Percentiles rank a stretch among this genome's conserved stretches.
phyloP scores from a whole-genome alignment of 345 rosid genomes.

The Balakata baccata region DNA sequence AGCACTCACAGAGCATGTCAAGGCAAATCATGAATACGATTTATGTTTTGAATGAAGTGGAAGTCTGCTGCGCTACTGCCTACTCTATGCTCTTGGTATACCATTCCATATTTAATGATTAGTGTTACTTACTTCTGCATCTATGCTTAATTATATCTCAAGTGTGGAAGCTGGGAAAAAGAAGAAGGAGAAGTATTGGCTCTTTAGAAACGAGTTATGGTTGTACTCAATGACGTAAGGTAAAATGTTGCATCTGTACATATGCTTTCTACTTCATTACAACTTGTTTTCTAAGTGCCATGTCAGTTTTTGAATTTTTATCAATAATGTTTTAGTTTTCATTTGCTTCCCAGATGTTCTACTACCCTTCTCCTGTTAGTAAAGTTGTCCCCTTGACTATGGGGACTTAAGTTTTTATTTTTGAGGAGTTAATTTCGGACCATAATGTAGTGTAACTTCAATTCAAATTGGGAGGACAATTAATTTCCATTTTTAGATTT shows the following conservation, averaged over 20 bases:
- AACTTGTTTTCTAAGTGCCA: background rate
- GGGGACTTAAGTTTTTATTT: background rate
- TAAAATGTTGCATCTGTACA: constrained; percentile 18
- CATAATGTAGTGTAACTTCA: background rate
- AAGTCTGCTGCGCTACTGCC: background rate
- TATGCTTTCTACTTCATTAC: background rate
- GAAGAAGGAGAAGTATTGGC: constrained; percentile 93
- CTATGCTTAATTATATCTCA: constrained; percentile 25
- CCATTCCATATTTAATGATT: background rate
- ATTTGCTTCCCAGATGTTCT: background rate
- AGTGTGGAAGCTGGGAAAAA: constrained; percentile 99
- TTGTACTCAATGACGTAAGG: constrained; percentile 94
- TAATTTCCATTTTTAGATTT: background rate
- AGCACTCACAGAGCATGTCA: constrained; percentile 74
- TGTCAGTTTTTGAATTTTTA: background rate
- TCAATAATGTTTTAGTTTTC: background rate
- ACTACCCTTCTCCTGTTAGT: background rate
- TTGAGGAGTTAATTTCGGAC: background rate
- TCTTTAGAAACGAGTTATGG: constrained; percentile 87
- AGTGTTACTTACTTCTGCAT: background rate
- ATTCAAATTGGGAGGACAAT: background rate
- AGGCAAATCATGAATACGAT: constrained; percentile 91
- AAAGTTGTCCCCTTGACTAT: background rate
- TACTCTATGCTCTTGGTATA: background rate
- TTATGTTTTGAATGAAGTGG: constrained; percentile 3